Percentiles rank a stretch among this genome's conserved stretches.
These are phyloP conservation scores for Dispira simplex DNA, from an alignment of 192 early-diverging fungal species.

Conservation along the genomic window DNA sequence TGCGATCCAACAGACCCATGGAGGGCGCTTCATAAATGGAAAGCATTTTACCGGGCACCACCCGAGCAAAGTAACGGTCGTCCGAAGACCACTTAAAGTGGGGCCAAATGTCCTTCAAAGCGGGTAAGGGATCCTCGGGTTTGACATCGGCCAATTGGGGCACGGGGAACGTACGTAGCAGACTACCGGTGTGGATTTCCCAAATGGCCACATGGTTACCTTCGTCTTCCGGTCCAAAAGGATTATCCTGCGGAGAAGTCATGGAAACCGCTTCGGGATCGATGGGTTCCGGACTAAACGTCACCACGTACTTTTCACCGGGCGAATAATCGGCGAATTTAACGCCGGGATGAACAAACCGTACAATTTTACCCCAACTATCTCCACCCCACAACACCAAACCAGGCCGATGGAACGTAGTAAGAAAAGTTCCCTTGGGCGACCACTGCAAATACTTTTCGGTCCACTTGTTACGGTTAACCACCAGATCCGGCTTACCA, in stretches of 20 bases:
- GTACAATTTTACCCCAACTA: slow-evolving; percentile 76
- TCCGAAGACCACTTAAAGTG: slow-evolving; percentile 90
- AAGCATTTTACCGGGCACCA: slow-evolving; percentile 55
- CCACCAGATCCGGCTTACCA: slow-evolving; percentile 56
- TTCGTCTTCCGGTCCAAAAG: slow-evolving; percentile 49
- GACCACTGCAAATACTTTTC: slow-evolving; percentile 93
- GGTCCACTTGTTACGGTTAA: slow-evolving; percentile 65
- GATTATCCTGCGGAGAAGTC: slow-evolving; percentile 50
- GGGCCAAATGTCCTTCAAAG: slow-evolving; percentile 47
- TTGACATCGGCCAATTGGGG: slow-evolving; percentile 18
- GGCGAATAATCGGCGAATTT: slow-evolving; percentile 87
- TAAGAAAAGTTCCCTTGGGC: slow-evolving; percentile 81
- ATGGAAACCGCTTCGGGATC: slow-evolving; percentile 31
- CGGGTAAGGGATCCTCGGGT: slow-evolving; percentile 11
- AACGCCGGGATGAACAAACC: slow-evolving; percentile 83
- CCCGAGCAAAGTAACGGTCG: slow-evolving; percentile 88
- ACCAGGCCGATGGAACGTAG: slow-evolving; percentile 88
- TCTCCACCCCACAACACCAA: slow-evolving; percentile 94
- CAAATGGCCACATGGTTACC: slow-evolving; percentile 72
- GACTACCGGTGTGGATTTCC: slow-evolving; percentile 74
- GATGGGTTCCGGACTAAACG: slow-evolving; percentile 81
- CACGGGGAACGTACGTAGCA: slow-evolving; percentile 79
- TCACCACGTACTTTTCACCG: slow-evolving; percentile 85
- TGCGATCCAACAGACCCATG: slow-evolving; percentile 90
- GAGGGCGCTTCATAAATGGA: slow-evolving; percentile 85